Percentiles rank a stretch among this genome's conserved stretches.
Evolutionary conservation across 768 basidiomycete genomes (phyloP).

Genomic region (Mycena filopes): DNA sequence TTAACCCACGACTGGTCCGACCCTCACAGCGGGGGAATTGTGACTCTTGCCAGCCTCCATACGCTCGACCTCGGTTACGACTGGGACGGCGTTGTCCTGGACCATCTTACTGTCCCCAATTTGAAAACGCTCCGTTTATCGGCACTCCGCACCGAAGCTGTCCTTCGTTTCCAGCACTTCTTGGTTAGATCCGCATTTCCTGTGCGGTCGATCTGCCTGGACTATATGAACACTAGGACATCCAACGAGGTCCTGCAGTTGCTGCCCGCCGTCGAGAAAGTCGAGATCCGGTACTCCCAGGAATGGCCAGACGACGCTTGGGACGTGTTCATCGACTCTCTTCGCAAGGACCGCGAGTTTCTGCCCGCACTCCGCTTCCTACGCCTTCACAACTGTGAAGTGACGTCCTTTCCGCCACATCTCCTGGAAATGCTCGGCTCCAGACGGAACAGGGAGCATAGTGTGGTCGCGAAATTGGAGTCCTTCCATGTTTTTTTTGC

Average conservation of each 20-base stretch:
- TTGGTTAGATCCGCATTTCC: slow-evolving; percentile 1
- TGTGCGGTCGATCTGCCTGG: not conserved
- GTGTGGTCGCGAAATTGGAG: not conserved
- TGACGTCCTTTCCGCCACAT: not conserved
- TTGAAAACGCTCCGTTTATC: not conserved
- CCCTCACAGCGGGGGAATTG: not conserved
- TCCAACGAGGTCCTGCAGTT: not conserved
- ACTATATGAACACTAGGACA: not conserved
- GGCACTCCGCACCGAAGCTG: not conserved
- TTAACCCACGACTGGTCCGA: too few relatives aligned
- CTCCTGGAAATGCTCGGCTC: not conserved
- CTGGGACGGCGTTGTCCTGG: not conserved
- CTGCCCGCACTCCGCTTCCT: not conserved
- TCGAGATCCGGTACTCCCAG: not conserved
- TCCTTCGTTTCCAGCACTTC: not conserved
- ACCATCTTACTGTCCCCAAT: slow-evolving; percentile 6
- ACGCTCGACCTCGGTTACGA: not conserved
- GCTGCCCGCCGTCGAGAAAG: not conserved
- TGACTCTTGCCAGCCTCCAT: slow-evolving; percentile 7
- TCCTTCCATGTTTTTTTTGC: slow-evolving; percentile 6
- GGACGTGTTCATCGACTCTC: not conserved
- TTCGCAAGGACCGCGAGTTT: not conserved
- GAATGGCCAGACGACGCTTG: not conserved
- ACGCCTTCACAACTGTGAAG: not conserved
- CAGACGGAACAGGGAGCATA: not conserved